These are phyloP conservation scores for Metschnikowia lochheadii DNA, from an alignment of 805 yeast species.

Conservation along the genomic window DNA sequence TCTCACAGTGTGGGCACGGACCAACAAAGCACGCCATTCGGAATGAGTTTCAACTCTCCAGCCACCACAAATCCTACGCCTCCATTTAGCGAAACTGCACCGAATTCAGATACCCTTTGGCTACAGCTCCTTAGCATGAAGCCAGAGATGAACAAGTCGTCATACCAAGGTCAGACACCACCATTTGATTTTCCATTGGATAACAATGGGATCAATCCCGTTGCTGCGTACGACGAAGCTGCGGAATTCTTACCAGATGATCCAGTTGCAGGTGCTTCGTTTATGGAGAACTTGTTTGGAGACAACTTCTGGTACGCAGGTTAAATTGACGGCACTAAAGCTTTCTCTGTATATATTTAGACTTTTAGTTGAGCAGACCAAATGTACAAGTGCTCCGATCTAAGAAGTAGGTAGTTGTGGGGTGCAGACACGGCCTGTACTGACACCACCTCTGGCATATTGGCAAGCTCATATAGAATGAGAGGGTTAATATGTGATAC, in stretches of 20 bases:
- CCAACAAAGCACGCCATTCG: background rate
- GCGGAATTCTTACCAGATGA: constrained; percentile 4
- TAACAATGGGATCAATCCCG: background rate
- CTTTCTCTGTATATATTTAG: background rate
- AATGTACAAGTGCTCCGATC: constrained; percentile 1
- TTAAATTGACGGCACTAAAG: too few species aligned
- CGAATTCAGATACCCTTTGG: constrained; percentile 13
- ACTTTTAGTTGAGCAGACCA: background rate
- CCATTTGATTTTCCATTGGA: constrained; percentile 7
- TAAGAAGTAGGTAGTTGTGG: background rate
- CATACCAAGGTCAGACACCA: constrained; percentile 6
- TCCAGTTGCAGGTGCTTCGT: constrained; percentile 7
- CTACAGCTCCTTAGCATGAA: constrained; percentile 14
- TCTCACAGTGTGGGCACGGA: background rate
- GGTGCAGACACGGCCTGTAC: constrained; percentile 6
- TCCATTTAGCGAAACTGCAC: background rate
- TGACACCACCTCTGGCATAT: constrained; percentile 4
- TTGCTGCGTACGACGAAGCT: background rate
- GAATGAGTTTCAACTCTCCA: background rate
- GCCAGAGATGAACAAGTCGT: constrained; percentile 10
- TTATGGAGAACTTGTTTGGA: constrained; percentile 10
- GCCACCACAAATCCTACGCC: background rate
- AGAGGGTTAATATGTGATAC: constrained; percentile 5
- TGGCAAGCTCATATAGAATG: constrained; percentile 4
- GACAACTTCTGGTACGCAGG: constrained; percentile 1